A percentile compares a stretch with the other conserved stretches of the same genome.
Evolutionary conservation across 306 rosid species (phyloP).

Genomic region (Rosa lucieae): DNA sequence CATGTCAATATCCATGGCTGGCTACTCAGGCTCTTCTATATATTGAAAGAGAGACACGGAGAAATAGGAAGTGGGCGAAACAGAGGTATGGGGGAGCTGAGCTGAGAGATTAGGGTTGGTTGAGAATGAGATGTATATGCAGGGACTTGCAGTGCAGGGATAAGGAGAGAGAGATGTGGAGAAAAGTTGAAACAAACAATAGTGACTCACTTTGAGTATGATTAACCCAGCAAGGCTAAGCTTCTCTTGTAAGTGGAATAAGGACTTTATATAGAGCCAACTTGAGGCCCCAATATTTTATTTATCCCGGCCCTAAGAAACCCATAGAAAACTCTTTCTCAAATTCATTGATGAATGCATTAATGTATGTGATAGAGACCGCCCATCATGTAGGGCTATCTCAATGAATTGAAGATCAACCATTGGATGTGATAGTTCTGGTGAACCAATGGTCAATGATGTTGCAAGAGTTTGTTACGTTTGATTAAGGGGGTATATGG

Average conservation of each 20-base stretch:
- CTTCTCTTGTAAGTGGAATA: conserved; percentile 40
- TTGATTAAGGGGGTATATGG: neutral
- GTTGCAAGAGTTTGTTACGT: neutral
- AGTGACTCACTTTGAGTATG: conserved; percentile 26
- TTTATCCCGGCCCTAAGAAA: conserved; percentile 10
- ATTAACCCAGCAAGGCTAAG: conserved; percentile 39
- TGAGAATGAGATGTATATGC: conserved; percentile 1
- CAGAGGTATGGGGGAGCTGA: conserved; percentile 43
- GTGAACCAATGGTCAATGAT: neutral
- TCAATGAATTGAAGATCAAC: conserved; percentile 2
- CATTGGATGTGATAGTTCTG: conserved; percentile 28
- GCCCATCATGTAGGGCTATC: conserved; percentile 64
- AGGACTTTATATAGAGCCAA: conserved; percentile 56
- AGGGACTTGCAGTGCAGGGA: conserved; percentile 28
- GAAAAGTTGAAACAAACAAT: conserved; percentile 27
- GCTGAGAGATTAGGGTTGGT: conserved; percentile 31
- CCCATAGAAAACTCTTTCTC: conserved; percentile 13
- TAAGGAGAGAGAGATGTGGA: conserved; percentile 30
- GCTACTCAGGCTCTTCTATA: neutral
- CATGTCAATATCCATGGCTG: conserved; percentile 61
- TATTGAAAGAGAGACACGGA: conserved; percentile 25
- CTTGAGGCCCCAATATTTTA: conserved; percentile 22
- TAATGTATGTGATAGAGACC: conserved; percentile 37
- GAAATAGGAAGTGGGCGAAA: conserved; percentile 28
- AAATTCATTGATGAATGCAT: conserved; percentile 42